A percentile compares a stretch with the other conserved stretches of the same genome.
Conservation (phyloP, 2,329 filamentous ascomycete species). For the Aureobasidium sp. region DNA sequence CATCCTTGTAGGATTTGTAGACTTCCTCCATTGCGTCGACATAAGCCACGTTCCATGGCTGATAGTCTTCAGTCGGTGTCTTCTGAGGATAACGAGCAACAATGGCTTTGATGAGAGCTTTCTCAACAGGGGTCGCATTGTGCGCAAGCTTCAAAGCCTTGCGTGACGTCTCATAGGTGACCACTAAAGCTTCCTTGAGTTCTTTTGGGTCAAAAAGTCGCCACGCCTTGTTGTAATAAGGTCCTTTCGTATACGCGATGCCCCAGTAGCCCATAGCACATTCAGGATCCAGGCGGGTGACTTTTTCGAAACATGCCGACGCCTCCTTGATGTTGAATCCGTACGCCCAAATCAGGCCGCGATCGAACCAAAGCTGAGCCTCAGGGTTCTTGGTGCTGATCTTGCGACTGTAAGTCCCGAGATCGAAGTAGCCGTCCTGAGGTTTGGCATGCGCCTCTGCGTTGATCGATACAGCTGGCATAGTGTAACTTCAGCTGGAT, state of each 20-base stretch:
- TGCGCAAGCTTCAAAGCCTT: constrained; percentile 37
- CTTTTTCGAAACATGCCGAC: constrained; percentile 55
- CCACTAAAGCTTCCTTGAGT: constrained; percentile 43
- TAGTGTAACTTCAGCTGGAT: neutral
- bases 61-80: constrained; percentile 17
- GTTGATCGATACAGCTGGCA: constrained; percentile 6
- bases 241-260: constrained; percentile 62
- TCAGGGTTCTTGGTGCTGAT: constrained; percentile 48
- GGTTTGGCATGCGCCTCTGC: neutral
- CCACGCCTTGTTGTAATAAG: constrained; percentile 79
- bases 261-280: constrained; percentile 65
- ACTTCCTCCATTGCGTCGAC: constrained; percentile 54
- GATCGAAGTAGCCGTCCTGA: constrained; percentile 40
- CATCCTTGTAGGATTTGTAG: constrained; percentile 46
- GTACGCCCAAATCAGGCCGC: constrained; percentile 67
- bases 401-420: constrained; percentile 51
- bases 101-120: constrained; percentile 57
- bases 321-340: constrained; percentile 72
- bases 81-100: constrained; percentile 50
- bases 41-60: constrained; percentile 52
- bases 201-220: constrained; percentile 60
- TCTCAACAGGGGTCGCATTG: constrained; percentile 47
- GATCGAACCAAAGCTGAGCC: constrained; percentile 62
- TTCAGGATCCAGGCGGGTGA: constrained; percentile 46
- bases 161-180: constrained; percentile 41